Conservation (phyloP, 176 grass and related monocot genomes). For the Dendrocalamus sinicus region DNA sequence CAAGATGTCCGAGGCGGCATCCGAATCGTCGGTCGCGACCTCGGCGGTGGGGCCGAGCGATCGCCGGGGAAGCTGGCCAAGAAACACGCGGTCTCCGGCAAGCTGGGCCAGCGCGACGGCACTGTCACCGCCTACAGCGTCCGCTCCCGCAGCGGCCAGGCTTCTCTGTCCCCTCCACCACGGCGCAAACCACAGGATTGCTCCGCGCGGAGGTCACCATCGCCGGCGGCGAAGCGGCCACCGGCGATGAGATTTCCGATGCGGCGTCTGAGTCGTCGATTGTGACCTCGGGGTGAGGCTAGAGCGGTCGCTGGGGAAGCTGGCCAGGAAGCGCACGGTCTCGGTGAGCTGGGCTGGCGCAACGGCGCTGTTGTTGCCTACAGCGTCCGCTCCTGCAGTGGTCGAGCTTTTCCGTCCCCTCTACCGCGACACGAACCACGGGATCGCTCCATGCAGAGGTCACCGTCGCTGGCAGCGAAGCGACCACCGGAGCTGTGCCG, state of each 20-base stretch:
- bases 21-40: conserved; percentile 56
- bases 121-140: conserved; percentile 36
- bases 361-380: no score
- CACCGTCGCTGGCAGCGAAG: no score
- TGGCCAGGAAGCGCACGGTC: no score
- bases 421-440: no score
- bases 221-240: conserved; percentile 58
- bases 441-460: no score
- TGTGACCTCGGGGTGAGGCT: no score
- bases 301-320: no score
- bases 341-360: no score
- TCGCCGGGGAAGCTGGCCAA: conserved; percentile 49
- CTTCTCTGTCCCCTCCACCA: conserved; percentile 54
- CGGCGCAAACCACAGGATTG: conserved; percentile 61
- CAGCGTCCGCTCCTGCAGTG: no score
- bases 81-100: conserved; percentile 63
- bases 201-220: conserved; percentile 62
- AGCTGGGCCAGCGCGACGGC: conserved; percentile 58
- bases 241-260: no score
- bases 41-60: conserved; percentile 31
- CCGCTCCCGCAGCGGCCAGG: conserved; percentile 60
- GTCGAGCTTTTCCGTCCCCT: no score
- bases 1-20: conserved; percentile 47
- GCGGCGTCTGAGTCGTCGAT: no score
- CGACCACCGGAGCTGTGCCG: conserved; percentile 32